A percentile compares a stretch with the other conserved stretches of the same genome.
phyloP scores from a whole-genome alignment of 331 rosid species.

The Acacia concinna region DNA sequence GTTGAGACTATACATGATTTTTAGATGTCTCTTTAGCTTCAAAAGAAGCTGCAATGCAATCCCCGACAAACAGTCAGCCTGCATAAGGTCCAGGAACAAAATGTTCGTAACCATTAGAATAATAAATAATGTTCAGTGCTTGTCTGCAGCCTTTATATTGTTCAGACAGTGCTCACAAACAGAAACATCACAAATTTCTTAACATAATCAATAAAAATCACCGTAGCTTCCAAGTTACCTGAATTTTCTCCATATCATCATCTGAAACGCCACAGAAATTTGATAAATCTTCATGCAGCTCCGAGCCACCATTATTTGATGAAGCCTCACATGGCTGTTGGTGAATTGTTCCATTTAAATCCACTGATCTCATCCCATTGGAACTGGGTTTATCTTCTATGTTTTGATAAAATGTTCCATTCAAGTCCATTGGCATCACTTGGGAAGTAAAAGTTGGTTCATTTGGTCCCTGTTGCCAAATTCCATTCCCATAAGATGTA shows the following conservation, averaged over 20 bases:
- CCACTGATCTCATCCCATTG: slow-evolving; percentile 47
- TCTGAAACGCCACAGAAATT: slow-evolving; percentile 51
- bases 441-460: slow-evolving; percentile 35
- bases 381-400: slow-evolving; percentile 32
- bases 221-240: slow-evolving; percentile 49
- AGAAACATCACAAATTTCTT: not conserved
- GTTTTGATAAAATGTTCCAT: slow-evolving; percentile 50
- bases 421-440: slow-evolving; percentile 50
- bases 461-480: slow-evolving; percentile 39
- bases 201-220: slow-evolving; percentile 11
- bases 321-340: slow-evolving; percentile 47
- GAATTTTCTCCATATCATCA: slow-evolving; percentile 72
- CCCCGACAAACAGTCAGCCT: slow-evolving; percentile 83
- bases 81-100: slow-evolving; percentile 36
- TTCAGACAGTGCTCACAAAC: slow-evolving; percentile 1
- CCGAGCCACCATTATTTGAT: slow-evolving; percentile 41
- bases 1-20: slow-evolving; percentile 74
- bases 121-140: not conserved
- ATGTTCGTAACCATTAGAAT: not conserved
- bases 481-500: slow-evolving; percentile 62
- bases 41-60: slow-evolving; percentile 89
- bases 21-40: slow-evolving; percentile 92
- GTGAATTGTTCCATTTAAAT: slow-evolving; percentile 67
- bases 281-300: slow-evolving; percentile 32
- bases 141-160: slow-evolving; percentile 4